A percentile compares a stretch with the other conserved stretches of the same genome.
phyloP scores from a whole-genome alignment of 2,329 filamentous ascomycete genomes.

The Aspergillus brunneoviolaceus region DNA sequence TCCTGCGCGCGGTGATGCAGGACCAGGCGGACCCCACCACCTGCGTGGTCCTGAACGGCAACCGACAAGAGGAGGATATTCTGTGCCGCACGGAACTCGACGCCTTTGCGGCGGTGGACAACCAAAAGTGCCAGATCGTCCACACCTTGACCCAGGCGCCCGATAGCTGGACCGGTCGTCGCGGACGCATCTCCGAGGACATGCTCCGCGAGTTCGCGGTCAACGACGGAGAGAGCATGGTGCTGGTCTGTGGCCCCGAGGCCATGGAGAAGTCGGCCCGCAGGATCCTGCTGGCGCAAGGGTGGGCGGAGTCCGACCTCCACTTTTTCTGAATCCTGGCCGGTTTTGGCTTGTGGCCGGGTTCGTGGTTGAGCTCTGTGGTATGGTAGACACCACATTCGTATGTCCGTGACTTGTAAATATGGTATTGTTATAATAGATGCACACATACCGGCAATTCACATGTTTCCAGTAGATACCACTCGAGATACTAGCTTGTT shows the following conservation, averaged over 20 bases:
- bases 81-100: slow-evolving; percentile 74
- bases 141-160: slow-evolving; percentile 67
- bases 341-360: too few relatives aligned
- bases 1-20: slow-evolving; percentile 70
- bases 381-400: too few relatives aligned
- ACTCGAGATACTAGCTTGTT: neutral
- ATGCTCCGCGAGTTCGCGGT: slow-evolving; percentile 60
- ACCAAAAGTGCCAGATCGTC: slow-evolving; percentile 59
- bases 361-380: too few relatives aligned
- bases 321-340: slow-evolving; percentile 64
- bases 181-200: slow-evolving; percentile 64
- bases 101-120: slow-evolving; percentile 53
- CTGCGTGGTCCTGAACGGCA: slow-evolving; percentile 76
- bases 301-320: slow-evolving; percentile 71
- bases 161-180: slow-evolving; percentile 65
- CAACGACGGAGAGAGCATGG: slow-evolving; percentile 56
- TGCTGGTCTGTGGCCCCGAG: slow-evolving; percentile 77
- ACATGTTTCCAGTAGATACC: neutral
- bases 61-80: slow-evolving; percentile 77
- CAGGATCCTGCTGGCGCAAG: slow-evolving; percentile 57
- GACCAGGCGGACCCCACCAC: slow-evolving; percentile 63
- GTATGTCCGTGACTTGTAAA: neutral
- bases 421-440: neutral
- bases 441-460: neutral
- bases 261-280: slow-evolving; percentile 69